Percentiles rank a stretch among this genome's conserved stretches.
phyloP scores from a whole-genome alignment of 129 eudicot species.

The Flaveria linearis region DNA sequence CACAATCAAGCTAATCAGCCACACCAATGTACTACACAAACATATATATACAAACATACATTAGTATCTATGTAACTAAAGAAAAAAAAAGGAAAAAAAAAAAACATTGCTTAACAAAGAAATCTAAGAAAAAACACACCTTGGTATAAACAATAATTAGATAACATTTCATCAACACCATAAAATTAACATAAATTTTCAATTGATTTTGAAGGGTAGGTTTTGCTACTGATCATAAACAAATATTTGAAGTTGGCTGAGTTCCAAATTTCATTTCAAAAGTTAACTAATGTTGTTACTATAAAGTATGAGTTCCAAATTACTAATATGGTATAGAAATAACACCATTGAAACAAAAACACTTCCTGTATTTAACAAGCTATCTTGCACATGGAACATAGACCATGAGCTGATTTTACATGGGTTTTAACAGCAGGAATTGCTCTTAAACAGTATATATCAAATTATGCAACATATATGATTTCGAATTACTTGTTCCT shows the following conservation, averaged over 20 bases:
- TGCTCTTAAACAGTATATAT: neutral
- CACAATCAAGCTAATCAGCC: conserved; percentile 89
- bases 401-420: neutral
- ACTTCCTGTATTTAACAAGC: neutral
- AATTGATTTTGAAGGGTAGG: neutral
- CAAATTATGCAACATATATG: neutral
- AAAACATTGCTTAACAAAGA: neutral
- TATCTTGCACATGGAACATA: neutral
- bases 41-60: conserved; percentile 25
- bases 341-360: too few species aligned
- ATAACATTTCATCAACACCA: neutral
- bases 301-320: too few species aligned
- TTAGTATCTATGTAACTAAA: conserved; percentile 1
- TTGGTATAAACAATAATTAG: neutral
- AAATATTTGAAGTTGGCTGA: neutral
- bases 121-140: neutral
- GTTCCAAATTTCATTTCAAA: too few species aligned
- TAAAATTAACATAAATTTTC: too few species aligned
- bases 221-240: neutral
- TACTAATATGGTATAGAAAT: neutral
- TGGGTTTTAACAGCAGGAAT: neutral
- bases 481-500: neutral
- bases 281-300: too few species aligned
- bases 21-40: conserved; percentile 69
- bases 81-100: neutral